Base-by-base conservation (phyloP, 2,329 filamentous ascomycete genomes). In the Verticillium albo-atrum region DNA sequence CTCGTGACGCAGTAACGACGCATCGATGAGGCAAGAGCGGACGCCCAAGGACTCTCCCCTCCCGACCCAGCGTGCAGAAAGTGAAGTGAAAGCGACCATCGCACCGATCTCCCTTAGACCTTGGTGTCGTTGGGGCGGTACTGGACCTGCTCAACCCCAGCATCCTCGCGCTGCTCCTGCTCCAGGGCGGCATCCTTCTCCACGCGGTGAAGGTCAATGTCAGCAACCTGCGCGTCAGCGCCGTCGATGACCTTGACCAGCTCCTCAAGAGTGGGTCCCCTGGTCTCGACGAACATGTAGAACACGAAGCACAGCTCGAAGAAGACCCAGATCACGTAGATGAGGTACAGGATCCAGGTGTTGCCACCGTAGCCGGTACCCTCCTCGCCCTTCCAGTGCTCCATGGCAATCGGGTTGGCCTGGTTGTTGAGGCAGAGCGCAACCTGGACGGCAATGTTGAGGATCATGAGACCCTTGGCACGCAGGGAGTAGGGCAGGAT, bases 211-310 rank as follows among this genome's bases (percentile, higher is more conserved):
- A 81, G 67, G 65, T 82, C 75, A 58, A 82, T 61, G 60, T 75
- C 73, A 6, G 75, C 79, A 17, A 81, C 80, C 53, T 72, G 65
- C 35, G 82, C 84, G 20, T 80, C 73, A 32, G 86, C 81, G 42
- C 84, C 86, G 65, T 89, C 86, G 71, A 89, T 88, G 72, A 89
- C 81, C 74, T 84, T 84, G 68, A 83, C 85, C 55, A 89, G 79
- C 72, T 89, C 85, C 73, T 89, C 86, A 35, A 89, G 84, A 20
- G 86, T 88, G 2, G 83, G 82, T 32, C 85, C 85, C 64, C 79
- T 80, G 42, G 86, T 89, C 74, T 89, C 86, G 64, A 87, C 74
- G 67, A 78, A 79, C 74, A 79, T 77, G 69, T 78, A 81, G 72
- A 82, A 85, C 62, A 85, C 78, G 68, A 83, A 82, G 67, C 70